These are phyloP conservation scores for Xanthoconium purpureum DNA, from an alignment of 768 basidiomycete genomes.

Conservation along the genomic window DNA sequence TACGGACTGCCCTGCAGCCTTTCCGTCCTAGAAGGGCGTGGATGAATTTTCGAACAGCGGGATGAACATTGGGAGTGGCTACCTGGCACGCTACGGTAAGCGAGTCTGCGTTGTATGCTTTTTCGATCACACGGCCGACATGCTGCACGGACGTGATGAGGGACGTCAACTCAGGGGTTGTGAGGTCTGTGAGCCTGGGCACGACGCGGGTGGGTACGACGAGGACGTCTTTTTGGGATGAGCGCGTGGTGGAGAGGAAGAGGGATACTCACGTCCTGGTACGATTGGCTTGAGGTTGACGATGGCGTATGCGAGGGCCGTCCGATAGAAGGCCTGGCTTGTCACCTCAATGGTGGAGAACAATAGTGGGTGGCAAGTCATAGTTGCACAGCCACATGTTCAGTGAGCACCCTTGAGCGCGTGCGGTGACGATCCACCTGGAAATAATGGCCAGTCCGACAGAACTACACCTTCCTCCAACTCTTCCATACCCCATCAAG, in stretches of 20 bases:
- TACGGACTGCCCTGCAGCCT: conserved; percentile 71
- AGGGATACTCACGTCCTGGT: conserved; percentile 74
- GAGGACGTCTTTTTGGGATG: conserved; percentile 50
- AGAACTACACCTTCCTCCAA: conserved; percentile 68
- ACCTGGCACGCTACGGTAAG: conserved; percentile 92
- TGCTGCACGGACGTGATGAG: conserved; percentile 77
- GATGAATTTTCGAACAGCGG: not conserved
- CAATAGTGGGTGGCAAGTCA: conserved; percentile 40
- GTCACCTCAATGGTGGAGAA: conserved; percentile 83
- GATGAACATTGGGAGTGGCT: conserved; percentile 6
- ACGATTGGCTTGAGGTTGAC: conserved; percentile 95
- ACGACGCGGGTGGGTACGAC: conserved; percentile 57
- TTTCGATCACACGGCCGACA: conserved; percentile 78
- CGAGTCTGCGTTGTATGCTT: conserved; percentile 76
- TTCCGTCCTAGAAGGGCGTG: conserved; percentile 64
- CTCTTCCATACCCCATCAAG: conserved; percentile 86
- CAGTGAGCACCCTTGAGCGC: not conserved
- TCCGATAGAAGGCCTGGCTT: conserved; percentile 69
- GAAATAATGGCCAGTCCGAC: conserved; percentile 57
- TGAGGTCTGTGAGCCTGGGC: conserved; percentile 53
- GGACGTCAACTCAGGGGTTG: conserved; percentile 67
- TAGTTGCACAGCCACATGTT: conserved; percentile 21
- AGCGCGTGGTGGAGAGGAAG: not conserved
- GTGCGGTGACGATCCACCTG: not conserved
- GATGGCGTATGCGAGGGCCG: conserved; percentile 72